These are phyloP conservation scores for Eucalyptus globulus DNA, from an alignment of 345 rosid genomes.

Conservation along the genomic window DNA sequence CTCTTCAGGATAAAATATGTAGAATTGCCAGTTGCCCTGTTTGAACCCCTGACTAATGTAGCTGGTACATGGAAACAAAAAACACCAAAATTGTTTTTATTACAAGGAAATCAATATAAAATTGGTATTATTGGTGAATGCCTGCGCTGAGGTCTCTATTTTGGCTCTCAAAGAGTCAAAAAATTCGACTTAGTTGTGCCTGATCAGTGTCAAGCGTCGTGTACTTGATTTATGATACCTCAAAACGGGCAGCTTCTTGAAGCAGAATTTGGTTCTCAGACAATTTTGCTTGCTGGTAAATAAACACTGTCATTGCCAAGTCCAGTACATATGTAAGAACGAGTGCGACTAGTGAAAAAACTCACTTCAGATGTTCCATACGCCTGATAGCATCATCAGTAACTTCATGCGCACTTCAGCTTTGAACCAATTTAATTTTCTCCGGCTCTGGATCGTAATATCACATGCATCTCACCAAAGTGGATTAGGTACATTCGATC, in stretches of 20 bases:
- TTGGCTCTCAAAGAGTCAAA: background rate
- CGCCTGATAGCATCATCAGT: background rate
- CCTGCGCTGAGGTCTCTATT: background rate
- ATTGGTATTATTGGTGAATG: background rate
- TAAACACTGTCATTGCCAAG: background rate
- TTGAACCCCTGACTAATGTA: background rate
- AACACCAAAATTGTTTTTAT: background rate
- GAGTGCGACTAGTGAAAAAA: background rate
- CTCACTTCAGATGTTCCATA: conserved; percentile 2
- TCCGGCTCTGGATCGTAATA: background rate
- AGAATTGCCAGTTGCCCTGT: background rate
- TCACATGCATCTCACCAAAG: background rate
- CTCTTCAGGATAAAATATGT: background rate
- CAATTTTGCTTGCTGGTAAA: background rate
- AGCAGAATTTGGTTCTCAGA: background rate
- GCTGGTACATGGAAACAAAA: background rate
- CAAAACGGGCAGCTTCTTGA: background rate
- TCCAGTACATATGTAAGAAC: background rate
- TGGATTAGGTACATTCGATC: background rate
- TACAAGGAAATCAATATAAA: background rate
- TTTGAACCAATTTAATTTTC: background rate
- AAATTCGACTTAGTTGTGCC: background rate
- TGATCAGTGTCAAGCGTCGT: background rate
- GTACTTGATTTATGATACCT: background rate
- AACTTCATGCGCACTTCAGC: background rate